Evolutionary conservation across 192 early-diverging fungal species (phyloP).

Genomic region (Coemansia sp.): DNA sequence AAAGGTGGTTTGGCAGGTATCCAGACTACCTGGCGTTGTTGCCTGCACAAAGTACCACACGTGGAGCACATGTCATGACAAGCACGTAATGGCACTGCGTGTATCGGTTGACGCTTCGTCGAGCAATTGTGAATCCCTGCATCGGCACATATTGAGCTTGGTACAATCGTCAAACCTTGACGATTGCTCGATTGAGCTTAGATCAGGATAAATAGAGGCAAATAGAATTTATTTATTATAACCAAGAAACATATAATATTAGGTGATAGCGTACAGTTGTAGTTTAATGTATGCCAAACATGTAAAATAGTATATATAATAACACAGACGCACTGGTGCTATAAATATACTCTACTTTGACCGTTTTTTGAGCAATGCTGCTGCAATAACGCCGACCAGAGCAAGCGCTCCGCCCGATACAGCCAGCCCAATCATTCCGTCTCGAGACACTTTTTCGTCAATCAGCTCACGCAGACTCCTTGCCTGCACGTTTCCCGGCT

Average conservation of each 20-base stretch:
- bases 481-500: constrained; percentile 84
- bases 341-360: constrained; percentile 21
- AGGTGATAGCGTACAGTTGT: too few species aligned
- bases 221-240: too few species aligned
- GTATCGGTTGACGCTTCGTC: constrained; percentile 8
- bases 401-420: constrained; percentile 76
- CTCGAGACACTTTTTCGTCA: constrained; percentile 76
- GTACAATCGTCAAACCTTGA: constrained; percentile 11
- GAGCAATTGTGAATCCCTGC: background rate
- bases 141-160: constrained; percentile 19
- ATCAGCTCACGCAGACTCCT: constrained; percentile 68
- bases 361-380: constrained; percentile 44
- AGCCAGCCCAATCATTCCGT: constrained; percentile 87
- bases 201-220: too few species aligned
- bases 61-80: constrained; percentile 26
- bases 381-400: constrained; percentile 58
- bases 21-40: constrained; percentile 23
- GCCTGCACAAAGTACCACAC: constrained; percentile 21
- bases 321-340: too few species aligned
- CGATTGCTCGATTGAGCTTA: constrained; percentile 23
- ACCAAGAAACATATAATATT: too few species aligned
- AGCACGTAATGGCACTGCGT: constrained; percentile 14
- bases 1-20: constrained; percentile 15
- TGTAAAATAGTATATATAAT: too few species aligned
- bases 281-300: too few species aligned